Evolutionary conservation across 495 filamentous ascomycete genomes (phyloP), one percentile per base, ranked within the genome.

Genomic region (Aspergillus egyptiacus): DNA sequence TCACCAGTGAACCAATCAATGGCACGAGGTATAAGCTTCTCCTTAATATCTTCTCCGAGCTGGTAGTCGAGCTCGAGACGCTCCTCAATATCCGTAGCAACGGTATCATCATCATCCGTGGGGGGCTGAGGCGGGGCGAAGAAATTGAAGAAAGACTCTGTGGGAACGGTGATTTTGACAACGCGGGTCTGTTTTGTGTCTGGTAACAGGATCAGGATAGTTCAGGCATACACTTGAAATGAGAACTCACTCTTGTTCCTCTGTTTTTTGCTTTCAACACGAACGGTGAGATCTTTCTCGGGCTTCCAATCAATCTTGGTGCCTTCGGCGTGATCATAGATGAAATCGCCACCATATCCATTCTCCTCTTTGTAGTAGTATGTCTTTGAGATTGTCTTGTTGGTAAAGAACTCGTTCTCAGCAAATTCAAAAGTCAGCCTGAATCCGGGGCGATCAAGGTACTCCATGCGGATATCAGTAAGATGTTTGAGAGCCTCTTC

Each of bases 1-100:
- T 99, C 93, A 32, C 94, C 94, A 34, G 94, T 99, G 71, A 97
- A 99, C 94, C 94, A 99, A 69, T 97, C 94, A 61, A 99, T 91
- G 14, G 94, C 94, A 59, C 90, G 91, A 46, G 94, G 94, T 58
- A 99, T 99, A 50, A 99, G 79, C 72, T 99, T 99, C 79, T 99
- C 94, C 76, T 99, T 99, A 68, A 99, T 96, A 66, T 99, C 94
- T 72, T 99, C 94, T 46, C 94, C 94, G 37, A 99, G 86, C 67
- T 96, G 91, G 66, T 99, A 99, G 68, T 99, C 94, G 42, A 99
- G 83, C 73, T 99, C 94, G 20, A 99, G 78, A 51, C 94, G 91
- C 74, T 95, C 91, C 74, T 97, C 94, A 51, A 99, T 94, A 61
- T 97, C 94, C 31, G 81, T 84, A 28, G 84, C 78, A 46, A 85